Conservation (phyloP, 495 filamentous ascomycete species). For the Hypoxylon fuscum region DNA sequence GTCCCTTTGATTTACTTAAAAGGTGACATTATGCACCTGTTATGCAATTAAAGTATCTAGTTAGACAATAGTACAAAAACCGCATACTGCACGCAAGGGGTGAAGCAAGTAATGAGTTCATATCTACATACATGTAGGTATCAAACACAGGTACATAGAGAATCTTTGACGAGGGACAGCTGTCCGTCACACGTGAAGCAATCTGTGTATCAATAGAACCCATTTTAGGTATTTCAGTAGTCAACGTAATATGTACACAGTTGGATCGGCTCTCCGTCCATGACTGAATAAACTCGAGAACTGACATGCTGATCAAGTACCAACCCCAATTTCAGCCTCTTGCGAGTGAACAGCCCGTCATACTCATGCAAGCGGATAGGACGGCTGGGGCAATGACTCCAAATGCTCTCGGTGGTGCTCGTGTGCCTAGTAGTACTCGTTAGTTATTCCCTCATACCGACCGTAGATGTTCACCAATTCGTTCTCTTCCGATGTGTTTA, state of each 20-base stretch:
- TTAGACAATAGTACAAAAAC: no score
- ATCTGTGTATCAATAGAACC: background rate
- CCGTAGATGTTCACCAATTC: background rate
- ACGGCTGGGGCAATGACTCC: slow-evolving; percentile 77
- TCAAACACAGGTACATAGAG: no score
- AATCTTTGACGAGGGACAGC: no score
- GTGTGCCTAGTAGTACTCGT: slow-evolving; percentile 69
- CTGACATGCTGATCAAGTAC: slow-evolving; percentile 3
- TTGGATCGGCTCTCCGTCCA: slow-evolving; percentile 16
- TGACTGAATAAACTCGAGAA: slow-evolving; percentile 1
- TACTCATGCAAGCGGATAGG: slow-evolving; percentile 71
- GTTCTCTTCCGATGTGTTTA: background rate
- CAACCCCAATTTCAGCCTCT: background rate
- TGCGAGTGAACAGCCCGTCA: background rate
- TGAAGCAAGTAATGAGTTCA: no score
- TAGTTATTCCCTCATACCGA: slow-evolving; percentile 28
- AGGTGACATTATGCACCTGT: background rate
- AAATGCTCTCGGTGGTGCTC: slow-evolving; percentile 85
- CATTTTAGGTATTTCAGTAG: slow-evolving; percentile 33
- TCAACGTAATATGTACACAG: slow-evolving; percentile 42
- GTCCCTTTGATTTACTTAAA: slow-evolving; percentile 1
- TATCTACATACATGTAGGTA: no score
- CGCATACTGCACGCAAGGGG: no score
- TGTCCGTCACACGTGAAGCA: no score
- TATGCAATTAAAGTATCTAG: slow-evolving; percentile 18